Percentiles rank a stretch among this genome's conserved stretches.
phyloP scores from a whole-genome alignment of 306 rosid species.

The Macrotyloma uniflorum region DNA sequence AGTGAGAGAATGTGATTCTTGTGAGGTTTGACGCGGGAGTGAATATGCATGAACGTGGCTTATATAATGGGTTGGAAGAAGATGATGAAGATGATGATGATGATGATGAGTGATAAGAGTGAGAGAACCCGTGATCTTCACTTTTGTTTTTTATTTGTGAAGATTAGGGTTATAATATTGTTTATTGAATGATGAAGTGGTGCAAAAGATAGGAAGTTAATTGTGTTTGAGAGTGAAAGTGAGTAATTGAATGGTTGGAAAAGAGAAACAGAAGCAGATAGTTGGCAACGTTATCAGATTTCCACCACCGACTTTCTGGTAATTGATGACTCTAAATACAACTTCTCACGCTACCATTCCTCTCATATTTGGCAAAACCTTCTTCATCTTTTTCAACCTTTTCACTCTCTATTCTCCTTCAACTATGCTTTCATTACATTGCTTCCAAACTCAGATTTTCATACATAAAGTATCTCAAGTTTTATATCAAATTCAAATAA shows the following conservation, averaged over 20 bases:
- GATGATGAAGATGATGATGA: background rate
- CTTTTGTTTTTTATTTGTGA: too few species aligned
- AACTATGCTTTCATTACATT: too few species aligned
- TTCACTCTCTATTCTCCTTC: background rate
- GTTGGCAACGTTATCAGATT: conserved; percentile 26
- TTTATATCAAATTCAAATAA: too few species aligned
- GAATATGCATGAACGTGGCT: conserved; percentile 41
- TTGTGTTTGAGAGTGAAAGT: too few species aligned
- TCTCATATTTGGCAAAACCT: background rate
- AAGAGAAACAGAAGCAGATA: background rate
- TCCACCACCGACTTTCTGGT: conserved; percentile 56
- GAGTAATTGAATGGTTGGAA: background rate
- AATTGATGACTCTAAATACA: conserved; percentile 12
- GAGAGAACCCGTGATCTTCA: conserved; percentile 37
- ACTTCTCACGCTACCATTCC: too few species aligned
- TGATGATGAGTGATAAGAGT: conserved; percentile 4
- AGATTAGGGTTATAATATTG: too few species aligned
- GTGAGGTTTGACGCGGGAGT: conserved; percentile 33
- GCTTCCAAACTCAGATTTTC: too few species aligned
- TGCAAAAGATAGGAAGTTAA: too few species aligned
- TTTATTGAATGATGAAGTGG: too few species aligned
- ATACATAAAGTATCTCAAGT: too few species aligned
- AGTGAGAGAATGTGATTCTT: conserved; percentile 17
- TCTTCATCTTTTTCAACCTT: background rate
- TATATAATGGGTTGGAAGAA: conserved; percentile 47